phyloP scores from a whole-genome alignment of 495 filamentous ascomycete species.

The Daldinia loculata region DNA sequence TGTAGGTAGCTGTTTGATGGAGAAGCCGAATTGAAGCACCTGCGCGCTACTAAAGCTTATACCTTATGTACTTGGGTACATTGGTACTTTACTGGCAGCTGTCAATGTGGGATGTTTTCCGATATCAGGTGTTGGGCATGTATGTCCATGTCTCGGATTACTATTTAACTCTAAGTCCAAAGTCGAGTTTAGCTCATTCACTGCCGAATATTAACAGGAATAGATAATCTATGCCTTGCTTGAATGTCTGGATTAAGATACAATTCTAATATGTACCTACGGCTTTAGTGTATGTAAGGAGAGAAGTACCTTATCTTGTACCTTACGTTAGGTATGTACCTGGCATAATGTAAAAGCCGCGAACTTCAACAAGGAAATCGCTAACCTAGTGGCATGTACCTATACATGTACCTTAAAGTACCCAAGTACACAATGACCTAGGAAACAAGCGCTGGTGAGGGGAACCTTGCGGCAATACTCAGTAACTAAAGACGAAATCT shows the following conservation, averaged over 20 bases:
- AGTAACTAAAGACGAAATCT: neutral
- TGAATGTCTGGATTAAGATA: too few relatives aligned
- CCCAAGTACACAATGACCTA: neutral
- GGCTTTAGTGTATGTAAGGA: neutral
- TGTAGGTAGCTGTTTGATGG: constrained; percentile 5
- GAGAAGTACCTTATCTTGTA: neutral
- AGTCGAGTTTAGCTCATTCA: neutral
- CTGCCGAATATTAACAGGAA: too few relatives aligned
- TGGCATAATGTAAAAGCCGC: too few relatives aligned
- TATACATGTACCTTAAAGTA: neutral
- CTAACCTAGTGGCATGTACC: too few relatives aligned
- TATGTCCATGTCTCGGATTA: neutral
- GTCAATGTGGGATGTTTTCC: neutral
- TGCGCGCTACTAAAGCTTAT: neutral
- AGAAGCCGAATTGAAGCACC: neutral
- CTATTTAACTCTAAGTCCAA: neutral
- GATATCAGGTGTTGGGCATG: neutral
- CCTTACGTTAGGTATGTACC: too few relatives aligned
- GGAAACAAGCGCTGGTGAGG: neutral
- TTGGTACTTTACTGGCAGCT: neutral
- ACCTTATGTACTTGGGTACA: neutral
- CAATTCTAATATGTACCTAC: neutral
- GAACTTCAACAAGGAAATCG: too few relatives aligned
- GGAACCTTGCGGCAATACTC: constrained; percentile 3
- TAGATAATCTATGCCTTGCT: too few relatives aligned